phyloP scores from a whole-genome alignment of 331 rosid genomes.

The Dryas integrifolia region DNA sequence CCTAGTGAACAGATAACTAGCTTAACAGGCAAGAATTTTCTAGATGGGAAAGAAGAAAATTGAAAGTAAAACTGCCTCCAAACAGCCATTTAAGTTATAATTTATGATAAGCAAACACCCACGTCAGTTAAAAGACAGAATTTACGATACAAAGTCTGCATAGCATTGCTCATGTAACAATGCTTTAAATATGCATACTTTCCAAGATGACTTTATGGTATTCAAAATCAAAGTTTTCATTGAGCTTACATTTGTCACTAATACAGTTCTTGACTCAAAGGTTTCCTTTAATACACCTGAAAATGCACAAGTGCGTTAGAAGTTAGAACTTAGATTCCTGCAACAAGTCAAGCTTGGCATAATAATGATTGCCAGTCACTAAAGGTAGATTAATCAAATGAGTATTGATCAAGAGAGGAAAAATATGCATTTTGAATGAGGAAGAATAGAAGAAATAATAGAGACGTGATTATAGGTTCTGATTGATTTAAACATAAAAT shows the following conservation, averaged over 20 bases:
- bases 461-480: not conserved
- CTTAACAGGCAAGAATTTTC: not conserved
- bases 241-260: conserved; percentile 34
- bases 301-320: conserved; percentile 8
- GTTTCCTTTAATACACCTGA: conserved; percentile 23
- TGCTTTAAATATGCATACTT: not conserved
- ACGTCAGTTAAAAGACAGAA: not conserved
- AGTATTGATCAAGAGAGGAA: not conserved
- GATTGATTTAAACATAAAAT: not conserved
- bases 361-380: not conserved
- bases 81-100: too few species aligned
- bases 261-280: conserved; percentile 27
- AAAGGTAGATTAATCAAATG: not conserved
- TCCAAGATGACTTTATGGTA: not conserved
- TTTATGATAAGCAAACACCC: not conserved
- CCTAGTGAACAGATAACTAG: not conserved
- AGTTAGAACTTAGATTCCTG: not conserved
- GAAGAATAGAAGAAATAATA: not conserved
- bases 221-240: not conserved
- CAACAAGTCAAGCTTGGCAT: not conserved
- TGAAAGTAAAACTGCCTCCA: not conserved
- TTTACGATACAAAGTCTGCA: too few species aligned
- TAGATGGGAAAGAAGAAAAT: not conserved
- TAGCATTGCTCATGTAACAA: too few species aligned
- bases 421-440: not conserved